A percentile compares a stretch with the other conserved stretches of the same genome.
These are phyloP conservation scores for Neltuma alba DNA, from an alignment of 306 rosid species.

Conservation along the genomic window DNA sequence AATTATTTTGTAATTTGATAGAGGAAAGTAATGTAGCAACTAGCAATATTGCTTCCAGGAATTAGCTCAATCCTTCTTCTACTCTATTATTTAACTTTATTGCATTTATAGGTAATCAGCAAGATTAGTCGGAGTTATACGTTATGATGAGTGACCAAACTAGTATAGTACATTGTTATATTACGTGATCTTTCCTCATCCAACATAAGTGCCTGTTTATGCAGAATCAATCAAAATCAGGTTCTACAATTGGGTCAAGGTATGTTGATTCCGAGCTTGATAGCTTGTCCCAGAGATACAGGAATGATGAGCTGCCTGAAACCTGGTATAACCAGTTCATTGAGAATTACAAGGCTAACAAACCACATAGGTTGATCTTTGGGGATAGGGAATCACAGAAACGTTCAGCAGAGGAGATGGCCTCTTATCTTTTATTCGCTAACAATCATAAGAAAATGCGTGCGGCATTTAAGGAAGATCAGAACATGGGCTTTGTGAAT, in stretches of 20 bases:
- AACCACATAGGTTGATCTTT: conserved; percentile 51
- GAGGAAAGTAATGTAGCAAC: background rate
- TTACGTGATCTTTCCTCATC: background rate
- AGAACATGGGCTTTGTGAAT: conserved; percentile 45
- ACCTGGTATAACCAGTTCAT: conserved; percentile 81
- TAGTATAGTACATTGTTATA: background rate
- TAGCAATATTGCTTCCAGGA: background rate
- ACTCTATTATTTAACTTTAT: background rate
- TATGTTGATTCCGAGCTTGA: conserved; percentile 68
- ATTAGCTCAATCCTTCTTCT: background rate
- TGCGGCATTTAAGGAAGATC: conserved; percentile 66
- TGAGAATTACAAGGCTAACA: conserved; percentile 63
- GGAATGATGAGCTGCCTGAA: conserved; percentile 72
- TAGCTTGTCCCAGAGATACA: conserved; percentile 49
- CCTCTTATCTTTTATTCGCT: conserved; percentile 49
- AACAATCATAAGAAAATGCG: conserved; percentile 72
- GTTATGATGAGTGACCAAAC: background rate
- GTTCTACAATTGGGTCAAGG: conserved; percentile 57
- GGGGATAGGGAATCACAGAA: conserved; percentile 61
- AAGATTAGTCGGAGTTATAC: background rate
- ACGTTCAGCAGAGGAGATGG: conserved; percentile 82
- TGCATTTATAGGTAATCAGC: background rate
- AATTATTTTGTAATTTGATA: background rate
- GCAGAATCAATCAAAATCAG: conserved; percentile 72
- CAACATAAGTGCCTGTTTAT: background rate